A percentile compares a stretch with the other conserved stretches of the same genome.
phyloP scores from a whole-genome alignment of 139 green algal species.

The Tetradesmus lagerheimii region DNA sequence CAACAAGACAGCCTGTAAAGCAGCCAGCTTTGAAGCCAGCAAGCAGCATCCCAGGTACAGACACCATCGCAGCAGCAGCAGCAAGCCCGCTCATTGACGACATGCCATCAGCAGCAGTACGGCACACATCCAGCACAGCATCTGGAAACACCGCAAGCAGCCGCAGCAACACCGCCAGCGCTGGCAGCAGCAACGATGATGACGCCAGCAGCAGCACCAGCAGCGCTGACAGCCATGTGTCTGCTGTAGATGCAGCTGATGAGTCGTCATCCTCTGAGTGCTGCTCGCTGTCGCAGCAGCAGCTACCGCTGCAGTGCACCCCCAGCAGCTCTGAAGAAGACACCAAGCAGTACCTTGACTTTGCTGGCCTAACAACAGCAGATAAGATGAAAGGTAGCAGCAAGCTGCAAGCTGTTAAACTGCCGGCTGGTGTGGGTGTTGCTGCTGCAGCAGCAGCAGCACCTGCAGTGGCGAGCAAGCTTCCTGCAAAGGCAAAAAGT shows the following conservation, averaged over 20 bases:
- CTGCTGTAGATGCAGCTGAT: not conserved
- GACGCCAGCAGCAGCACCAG: not conserved
- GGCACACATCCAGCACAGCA: not conserved
- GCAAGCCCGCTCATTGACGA: not conserved
- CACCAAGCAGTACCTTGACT: not conserved
- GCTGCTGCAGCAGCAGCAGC: not conserved
- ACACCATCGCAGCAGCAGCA: not conserved
- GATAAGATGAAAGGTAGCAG: not conserved
- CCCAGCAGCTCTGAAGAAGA: not conserved
- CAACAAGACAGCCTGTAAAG: not conserved
- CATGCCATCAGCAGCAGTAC: not conserved
- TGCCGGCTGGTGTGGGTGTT: not conserved
- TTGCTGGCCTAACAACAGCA: not conserved
- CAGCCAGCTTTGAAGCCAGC: not conserved
- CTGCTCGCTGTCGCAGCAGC: not conserved
- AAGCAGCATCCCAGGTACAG: not conserved
- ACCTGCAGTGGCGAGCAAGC: not conserved
- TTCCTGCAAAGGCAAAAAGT: not conserved
- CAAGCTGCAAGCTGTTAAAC: not conserved
- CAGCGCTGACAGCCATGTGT: not conserved
- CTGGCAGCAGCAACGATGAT: not conserved
- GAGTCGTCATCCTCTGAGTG: not conserved
- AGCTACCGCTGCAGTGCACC: not conserved
- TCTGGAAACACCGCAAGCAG: not conserved
- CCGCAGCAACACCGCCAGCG: constrained; percentile 1